Percentiles rank a stretch among this genome's conserved stretches.
These are phyloP conservation scores for Trypanosoma conorhini DNA, from an alignment of 208 protist genomes.

Conservation along the genomic window DNA sequence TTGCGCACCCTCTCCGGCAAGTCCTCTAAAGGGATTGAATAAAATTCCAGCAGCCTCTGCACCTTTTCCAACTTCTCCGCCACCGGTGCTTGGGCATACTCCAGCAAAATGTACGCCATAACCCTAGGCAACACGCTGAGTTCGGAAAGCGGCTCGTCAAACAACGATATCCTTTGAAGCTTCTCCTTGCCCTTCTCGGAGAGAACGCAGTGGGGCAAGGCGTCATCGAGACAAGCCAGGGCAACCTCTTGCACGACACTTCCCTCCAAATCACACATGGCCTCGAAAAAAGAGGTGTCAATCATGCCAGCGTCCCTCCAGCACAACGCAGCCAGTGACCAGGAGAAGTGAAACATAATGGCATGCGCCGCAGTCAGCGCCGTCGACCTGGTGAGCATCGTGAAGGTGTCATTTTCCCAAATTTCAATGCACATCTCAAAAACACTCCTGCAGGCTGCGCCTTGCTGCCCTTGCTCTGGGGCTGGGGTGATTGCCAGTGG, in stretches of 20 bases:
- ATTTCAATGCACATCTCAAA: constrained; percentile 26
- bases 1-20: constrained; percentile 27
- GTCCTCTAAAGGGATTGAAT: constrained; percentile 19
- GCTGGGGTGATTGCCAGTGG: neutral
- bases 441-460: constrained; percentile 11
- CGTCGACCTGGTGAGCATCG: constrained; percentile 2
- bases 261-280: constrained; percentile 31
- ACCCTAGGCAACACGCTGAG: constrained; percentile 15
- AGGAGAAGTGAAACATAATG: constrained; percentile 29
- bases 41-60: constrained; percentile 19
- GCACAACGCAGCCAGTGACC: constrained; percentile 41
- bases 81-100: constrained; percentile 4
- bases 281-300: constrained; percentile 34
- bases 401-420: constrained; percentile 15
- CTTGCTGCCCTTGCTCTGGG: neutral
- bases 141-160: constrained; percentile 4
- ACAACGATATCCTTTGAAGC: constrained; percentile 11
- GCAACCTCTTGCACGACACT: constrained; percentile 16
- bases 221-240: constrained; percentile 22
- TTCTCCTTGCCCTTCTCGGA: constrained; percentile 5
- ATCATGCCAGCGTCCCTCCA: constrained; percentile 26
- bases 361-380: constrained; percentile 25
- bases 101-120: constrained; percentile 35
- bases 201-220: constrained; percentile 28
- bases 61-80: constrained; percentile 20